Base-by-base conservation (phyloP, 768 basidiomycete species). In the Leucocoprinus birnbaumii region DNA sequence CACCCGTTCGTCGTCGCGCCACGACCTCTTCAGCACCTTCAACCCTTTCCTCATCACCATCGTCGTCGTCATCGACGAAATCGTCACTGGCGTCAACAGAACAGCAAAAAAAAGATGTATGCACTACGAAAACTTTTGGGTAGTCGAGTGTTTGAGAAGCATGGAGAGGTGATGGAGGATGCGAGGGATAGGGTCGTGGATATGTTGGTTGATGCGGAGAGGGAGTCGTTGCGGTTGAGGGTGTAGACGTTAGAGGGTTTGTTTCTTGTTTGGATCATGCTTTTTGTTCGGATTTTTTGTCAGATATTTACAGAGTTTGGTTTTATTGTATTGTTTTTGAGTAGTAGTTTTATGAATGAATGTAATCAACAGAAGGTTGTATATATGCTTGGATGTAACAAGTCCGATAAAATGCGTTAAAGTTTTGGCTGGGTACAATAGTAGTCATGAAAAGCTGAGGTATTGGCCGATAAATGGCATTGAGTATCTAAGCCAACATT, bases 131-230 rank as follows among this genome's bases (percentile, higher is more conserved):
- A 74, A 13, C 77, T 76, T 27, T 71, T 91, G 37, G 89, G 85
- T 13, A 71, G 63, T 63, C 63, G 75, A 52, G 73, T 67, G 52
- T 79, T 74, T 61, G 77, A 80, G 59, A 69, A 63, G 31, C 62
- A 60, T 31, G 65, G 67, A 24, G 65, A 48, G 34, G 16, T 34
- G 26, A 31, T 91, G 51, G 89, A 91, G 66, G 88, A 91, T 57
- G 89, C 88, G 45, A 76, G 85, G 54, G 90, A 91, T 67, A 70
- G 77, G n/a, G 84, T 84, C 34, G 87, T 90, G 45, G 90, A 92
- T 70, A 73, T 86, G 74, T 74, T 91, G 52, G 73, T 78, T 18
- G 76, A 75, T 34, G 62, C 67, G 25, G 77, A 77, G 63, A 67
- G 74, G 59, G 9, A 38, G 38, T 38, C 38, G 38, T 38, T 38